Percentiles rank a stretch among this genome's conserved stretches.
Evolutionary conservation across 768 basidiomycete species (phyloP).

Genomic region (Agrocybe pediades): DNA sequence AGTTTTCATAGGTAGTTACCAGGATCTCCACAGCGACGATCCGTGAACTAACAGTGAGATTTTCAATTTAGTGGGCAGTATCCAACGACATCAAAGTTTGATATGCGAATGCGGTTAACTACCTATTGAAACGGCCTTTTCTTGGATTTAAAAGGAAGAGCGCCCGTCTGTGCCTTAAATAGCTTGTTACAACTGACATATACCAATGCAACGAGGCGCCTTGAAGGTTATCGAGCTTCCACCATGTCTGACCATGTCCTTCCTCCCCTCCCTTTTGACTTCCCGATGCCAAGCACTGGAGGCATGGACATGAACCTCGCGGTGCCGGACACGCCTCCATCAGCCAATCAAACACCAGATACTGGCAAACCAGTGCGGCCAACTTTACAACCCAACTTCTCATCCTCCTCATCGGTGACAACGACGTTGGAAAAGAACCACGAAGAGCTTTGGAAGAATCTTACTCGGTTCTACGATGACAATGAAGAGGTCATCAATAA

Average conservation of each 20-base stretch:
- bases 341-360: not conserved
- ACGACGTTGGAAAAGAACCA: not conserved
- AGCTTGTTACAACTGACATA: too few species aligned
- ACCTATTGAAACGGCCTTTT: too few species aligned
- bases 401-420: not conserved
- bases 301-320: not conserved
- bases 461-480: not conserved
- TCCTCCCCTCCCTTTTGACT: not conserved
- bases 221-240: too few species aligned
- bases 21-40: too few species aligned
- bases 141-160: too few species aligned
- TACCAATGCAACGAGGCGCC: too few species aligned
- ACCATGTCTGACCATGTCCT: not conserved
- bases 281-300: not conserved
- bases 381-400: not conserved
- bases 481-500: slow-evolving; percentile 2
- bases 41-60: too few species aligned
- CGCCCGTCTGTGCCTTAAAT: too few species aligned
- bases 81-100: too few species aligned
- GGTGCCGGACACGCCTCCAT: not conserved
- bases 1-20: too few species aligned
- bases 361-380: not conserved
- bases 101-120: too few species aligned
- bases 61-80: too few species aligned
- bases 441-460: not conserved